Base-by-base conservation (phyloP, 768 basidiomycete genomes). In the Roridomyces roridus region DNA sequence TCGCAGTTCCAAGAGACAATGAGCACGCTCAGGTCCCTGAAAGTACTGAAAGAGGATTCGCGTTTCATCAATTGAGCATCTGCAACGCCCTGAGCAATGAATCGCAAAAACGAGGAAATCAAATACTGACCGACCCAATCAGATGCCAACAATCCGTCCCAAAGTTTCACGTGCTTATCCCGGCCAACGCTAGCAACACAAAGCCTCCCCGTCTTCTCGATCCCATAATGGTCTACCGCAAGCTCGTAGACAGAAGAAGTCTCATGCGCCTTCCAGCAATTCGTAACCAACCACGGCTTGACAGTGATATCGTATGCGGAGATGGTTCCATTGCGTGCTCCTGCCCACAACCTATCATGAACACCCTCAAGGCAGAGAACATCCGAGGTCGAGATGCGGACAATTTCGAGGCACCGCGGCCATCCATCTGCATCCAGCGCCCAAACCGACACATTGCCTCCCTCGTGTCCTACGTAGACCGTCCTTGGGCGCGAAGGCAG, bases 1-100 rank as follows among this genome's bases (percentile, higher is more conserved):
- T 96, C 96, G 48, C 92, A 85, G 69, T 98, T 99, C 94, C 94
- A 99, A 0, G 94, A 88, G 43, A 94, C 82, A 28, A 94, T 81
- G 31, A 98, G 86, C 0, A 92, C 75, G 2, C 82, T 88, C 55
- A 97, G 74, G 18, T 88, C 77, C 18, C 94, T 83, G 80, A 91
- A 95, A 4, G 81, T 81, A 73, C 90, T 92, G 72, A 89, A 98
- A 15, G 86, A 77, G 0, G 76, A 76, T 71, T 96, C 94, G 17
- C 85, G 83, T 67, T 88, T 88, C 62, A 85, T 68, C 2, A 98
- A 74, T 59, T 92, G 89, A 35, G 85, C 78, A 50, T 94, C 96
- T 96, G 60, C 17, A 26, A 18, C 18, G 50, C 41, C 17, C 6
- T 29, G 29, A 52, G 28, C 15, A 59, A 51, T 12, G 41, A 52